A percentile compares a stretch with the other conserved stretches of the same genome.
Evolutionary conservation across 1,139 yeast species (phyloP).

Genomic region (Torulaspora pretoriensis): DNA sequence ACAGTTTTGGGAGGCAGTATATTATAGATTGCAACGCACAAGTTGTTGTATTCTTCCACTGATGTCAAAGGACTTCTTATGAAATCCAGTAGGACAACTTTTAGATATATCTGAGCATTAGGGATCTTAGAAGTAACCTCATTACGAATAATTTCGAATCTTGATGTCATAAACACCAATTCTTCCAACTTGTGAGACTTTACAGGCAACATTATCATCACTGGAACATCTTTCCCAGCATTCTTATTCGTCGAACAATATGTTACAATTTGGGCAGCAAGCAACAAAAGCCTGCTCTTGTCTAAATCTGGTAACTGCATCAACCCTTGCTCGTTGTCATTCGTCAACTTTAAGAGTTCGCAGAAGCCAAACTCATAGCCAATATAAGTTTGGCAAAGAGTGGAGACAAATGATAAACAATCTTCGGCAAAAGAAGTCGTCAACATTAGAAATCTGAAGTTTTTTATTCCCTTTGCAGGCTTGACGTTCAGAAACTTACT

Average conservation of each 20-base stretch:
- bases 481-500: constrained; percentile 44
- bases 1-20: constrained; percentile 41
- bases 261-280: constrained; percentile 46
- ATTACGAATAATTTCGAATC: constrained; percentile 47
- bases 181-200: constrained; percentile 41
- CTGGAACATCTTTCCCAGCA: constrained; percentile 30
- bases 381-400: constrained; percentile 33
- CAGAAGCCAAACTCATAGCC: constrained; percentile 36
- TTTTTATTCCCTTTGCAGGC: constrained; percentile 49
- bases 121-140: constrained; percentile 43
- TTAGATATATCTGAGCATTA: constrained; percentile 46
- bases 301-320: constrained; percentile 30
- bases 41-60: constrained; percentile 37
- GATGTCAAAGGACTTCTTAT: constrained; percentile 41
- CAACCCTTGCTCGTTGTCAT: constrained; percentile 32
- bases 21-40: constrained; percentile 65
- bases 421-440: constrained; percentile 34
- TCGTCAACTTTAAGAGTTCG: constrained; percentile 33
- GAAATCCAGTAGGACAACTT: constrained; percentile 53
- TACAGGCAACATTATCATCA: constrained; percentile 36
- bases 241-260: constrained; percentile 34
- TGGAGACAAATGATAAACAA: constrained; percentile 30
- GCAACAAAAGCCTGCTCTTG: constrained; percentile 40
- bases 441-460: constrained; percentile 52
- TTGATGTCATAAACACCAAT: constrained; percentile 45